Evolutionary conservation across 1,284 basidiomycete genomes (phyloP).

Genomic region (Naganishia cerealis): DNA sequence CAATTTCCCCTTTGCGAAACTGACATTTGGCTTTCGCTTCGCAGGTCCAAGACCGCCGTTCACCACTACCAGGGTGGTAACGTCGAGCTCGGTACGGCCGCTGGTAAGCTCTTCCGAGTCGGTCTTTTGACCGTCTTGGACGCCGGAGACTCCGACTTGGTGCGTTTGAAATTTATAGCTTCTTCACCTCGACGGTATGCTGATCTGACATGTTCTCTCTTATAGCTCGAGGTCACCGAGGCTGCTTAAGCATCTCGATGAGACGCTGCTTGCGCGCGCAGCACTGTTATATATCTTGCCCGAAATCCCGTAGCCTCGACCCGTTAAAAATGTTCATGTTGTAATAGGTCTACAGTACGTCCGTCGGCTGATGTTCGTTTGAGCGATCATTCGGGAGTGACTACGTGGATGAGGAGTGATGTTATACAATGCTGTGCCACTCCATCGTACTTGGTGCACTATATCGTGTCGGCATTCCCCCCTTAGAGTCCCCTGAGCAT

Average conservation of each 20-base stretch:
- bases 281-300: background rate
- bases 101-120: constrained; percentile 98
- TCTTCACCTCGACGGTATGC: too few species aligned
- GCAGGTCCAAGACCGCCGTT: constrained; percentile 82
- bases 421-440: constrained; percentile 4
- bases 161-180: constrained; percentile 44
- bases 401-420: constrained; percentile 1
- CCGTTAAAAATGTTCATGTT: background rate
- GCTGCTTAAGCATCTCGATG: constrained; percentile 21
- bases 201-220: background rate
- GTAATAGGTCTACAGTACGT: constrained; percentile 19
- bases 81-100: constrained; percentile 96
- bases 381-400: background rate
- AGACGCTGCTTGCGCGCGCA: background rate
- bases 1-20: background rate
- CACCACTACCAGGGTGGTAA: constrained; percentile 97
- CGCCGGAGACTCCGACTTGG: constrained; percentile 94
- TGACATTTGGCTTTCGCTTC: background rate
- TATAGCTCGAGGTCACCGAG: constrained; percentile 27
- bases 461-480: too few species aligned
- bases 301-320: background rate
- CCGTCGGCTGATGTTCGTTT: constrained; percentile 6
- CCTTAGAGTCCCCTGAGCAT: too few species aligned
- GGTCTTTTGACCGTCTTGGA: constrained; percentile 98
- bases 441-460: background rate